Evolutionary conservation across 2,329 filamentous ascomycete genomes (phyloP).

Genomic region (Fusarium sterilihyphosum): DNA sequence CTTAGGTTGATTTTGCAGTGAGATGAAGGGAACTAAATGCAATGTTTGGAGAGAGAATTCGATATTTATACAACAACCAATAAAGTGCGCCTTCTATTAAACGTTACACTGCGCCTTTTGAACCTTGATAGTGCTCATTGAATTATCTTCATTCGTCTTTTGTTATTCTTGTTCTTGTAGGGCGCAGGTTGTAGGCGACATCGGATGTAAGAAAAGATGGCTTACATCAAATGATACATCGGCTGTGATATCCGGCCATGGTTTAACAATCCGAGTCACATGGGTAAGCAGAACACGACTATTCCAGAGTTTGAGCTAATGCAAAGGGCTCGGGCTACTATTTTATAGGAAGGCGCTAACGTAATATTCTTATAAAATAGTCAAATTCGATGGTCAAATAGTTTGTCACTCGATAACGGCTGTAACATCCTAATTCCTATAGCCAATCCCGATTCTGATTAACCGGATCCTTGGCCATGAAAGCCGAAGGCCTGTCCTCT

Average conservation of each 20-base stretch:
- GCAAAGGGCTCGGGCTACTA: neutral
- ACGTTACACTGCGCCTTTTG: neutral
- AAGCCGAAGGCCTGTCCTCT: too few species aligned
- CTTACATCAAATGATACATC: neutral
- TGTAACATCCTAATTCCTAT: too few species aligned
- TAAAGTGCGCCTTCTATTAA: neutral
- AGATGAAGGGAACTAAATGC: neutral
- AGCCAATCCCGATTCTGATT: neutral
- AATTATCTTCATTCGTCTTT: neutral
- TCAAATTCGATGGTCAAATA: slow-evolving; percentile 14
- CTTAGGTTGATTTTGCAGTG: neutral
- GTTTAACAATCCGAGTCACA: neutral
- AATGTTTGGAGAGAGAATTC: neutral
- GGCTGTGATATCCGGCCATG: neutral
- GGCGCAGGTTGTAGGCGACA: slow-evolving; percentile 8
- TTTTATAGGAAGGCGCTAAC: neutral
- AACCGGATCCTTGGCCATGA: neutral
- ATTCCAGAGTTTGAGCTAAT: slow-evolving; percentile 5
- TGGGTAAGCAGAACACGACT: neutral
- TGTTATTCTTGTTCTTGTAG: slow-evolving; percentile 9
- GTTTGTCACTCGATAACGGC: neutral
- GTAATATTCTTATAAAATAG: slow-evolving; percentile 1
- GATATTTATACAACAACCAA: neutral
- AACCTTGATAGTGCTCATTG: neutral
- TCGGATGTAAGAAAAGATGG: slow-evolving; percentile 1